Base-by-base conservation (phyloP, 345 rosid species). In the Gossypium thurberi region DNA sequence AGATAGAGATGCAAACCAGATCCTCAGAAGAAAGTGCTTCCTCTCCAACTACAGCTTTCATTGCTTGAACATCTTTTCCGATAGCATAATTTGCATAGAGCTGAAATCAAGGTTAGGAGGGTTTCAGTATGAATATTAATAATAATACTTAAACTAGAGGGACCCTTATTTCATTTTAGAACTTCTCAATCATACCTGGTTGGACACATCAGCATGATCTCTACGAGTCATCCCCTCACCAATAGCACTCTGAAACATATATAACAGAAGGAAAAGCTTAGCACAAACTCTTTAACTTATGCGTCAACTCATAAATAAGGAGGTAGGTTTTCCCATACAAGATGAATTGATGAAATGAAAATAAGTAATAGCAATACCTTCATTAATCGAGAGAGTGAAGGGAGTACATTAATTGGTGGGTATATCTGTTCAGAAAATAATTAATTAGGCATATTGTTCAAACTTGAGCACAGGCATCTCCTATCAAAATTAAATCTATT, bases 11-110 rank as follows among this genome's bases (percentile, higher is more conserved):
- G 50, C 67, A 73, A 62, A 93, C 98, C 97, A 94, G 82, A 75
- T 94, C 98, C 85, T 94, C 98, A 10, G 97, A 90, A 72, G 97
- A 94, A 69, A 94, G 97, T n/a, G 98, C 98, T 88, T 94, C 98
- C 81, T 91, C 98, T 90, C 98, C 98, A 23, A 94, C 98, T 81
- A 94, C 98, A 58, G 97, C 97, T 83, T 94, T 90, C 98, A 94
- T 94, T 60, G 98, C 98, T 82, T 94, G 97, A 17, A 94, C 97
- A 79, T 94, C 98, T 81, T 94, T 92, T 69, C 98, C 98, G 71
- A 92, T 94, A 47, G 98, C 97, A 65, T 94, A 90, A 78, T 94
- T 94, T 62, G 98, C 98, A 80, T 94, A 94, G 52, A 94, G 82
- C 98, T 93, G 88, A 72, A 77, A 65, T 25, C 11, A 47, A 79